Evolutionary conservation across 2,329 filamentous ascomycete genomes (phyloP).

Genomic region (Xylaria multiplex): DNA sequence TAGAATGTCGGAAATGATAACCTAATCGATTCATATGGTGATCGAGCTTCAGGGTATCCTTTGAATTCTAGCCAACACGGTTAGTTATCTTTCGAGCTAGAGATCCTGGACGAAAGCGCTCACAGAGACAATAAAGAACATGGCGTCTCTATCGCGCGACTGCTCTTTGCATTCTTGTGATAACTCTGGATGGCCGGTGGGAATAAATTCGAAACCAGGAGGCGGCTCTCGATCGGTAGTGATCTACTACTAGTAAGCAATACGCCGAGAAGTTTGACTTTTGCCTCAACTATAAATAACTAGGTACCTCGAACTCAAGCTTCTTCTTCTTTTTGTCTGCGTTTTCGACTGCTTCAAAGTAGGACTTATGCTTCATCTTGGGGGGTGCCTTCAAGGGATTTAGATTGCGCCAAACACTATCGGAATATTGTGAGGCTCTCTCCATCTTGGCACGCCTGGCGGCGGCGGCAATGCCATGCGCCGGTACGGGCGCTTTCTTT

Average conservation of each 20-base stretch:
- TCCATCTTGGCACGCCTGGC: constrained; percentile 46
- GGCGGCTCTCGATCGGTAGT: constrained; percentile 63
- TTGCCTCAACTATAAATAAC: constrained; percentile 26
- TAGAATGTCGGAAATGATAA: constrained; percentile 67
- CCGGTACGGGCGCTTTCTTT: constrained; percentile 48
- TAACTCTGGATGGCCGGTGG: constrained; percentile 69
- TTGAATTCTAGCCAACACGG: constrained; percentile 46
- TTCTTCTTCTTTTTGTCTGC: constrained; percentile 72
- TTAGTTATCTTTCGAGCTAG: constrained; percentile 35
- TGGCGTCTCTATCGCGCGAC: constrained; percentile 68
- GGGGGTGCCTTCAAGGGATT: constrained; percentile 50
- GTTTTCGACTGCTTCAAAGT: constrained; percentile 73
- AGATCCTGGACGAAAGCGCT: constrained; percentile 45
- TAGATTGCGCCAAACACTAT: constrained; percentile 45
- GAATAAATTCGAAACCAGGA: constrained; percentile 71
- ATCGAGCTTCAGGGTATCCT: constrained; percentile 53
- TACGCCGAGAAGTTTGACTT: constrained; percentile 5
- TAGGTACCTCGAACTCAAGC: constrained; percentile 68
- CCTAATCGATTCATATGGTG: constrained; percentile 68
- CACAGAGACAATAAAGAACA: constrained; percentile 75
- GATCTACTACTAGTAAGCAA: constrained; percentile 55
- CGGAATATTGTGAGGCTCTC: constrained; percentile 44
- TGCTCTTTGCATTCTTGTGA: constrained; percentile 72
- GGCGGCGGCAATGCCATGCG: constrained; percentile 42
- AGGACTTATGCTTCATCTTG: constrained; percentile 67